These are phyloP conservation scores for Carex kokanica DNA, from an alignment of 176 grass and related monocot species.

Conservation along the genomic window DNA sequence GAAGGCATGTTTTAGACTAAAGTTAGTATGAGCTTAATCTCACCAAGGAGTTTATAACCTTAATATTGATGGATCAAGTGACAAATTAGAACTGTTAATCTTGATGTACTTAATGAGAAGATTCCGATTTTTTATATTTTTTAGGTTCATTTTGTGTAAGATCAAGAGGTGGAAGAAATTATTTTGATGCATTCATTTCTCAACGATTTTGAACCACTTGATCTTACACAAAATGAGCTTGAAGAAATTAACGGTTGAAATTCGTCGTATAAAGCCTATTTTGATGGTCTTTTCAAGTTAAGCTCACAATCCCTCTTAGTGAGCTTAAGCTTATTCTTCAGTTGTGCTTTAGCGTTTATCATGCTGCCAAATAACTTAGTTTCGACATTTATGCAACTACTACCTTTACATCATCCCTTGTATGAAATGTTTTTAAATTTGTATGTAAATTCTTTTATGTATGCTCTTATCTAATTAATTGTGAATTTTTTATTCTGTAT, in stretches of 20 bases:
- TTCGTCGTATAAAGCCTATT: background rate
- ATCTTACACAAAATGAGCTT: background rate
- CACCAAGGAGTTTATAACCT: background rate
- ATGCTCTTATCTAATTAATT: background rate
- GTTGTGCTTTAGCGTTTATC: background rate
- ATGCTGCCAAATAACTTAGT: background rate
- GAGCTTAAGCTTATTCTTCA: background rate
- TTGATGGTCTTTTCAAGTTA: background rate
- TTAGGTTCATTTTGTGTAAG: background rate
- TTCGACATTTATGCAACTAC: background rate
- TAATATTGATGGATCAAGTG: background rate
- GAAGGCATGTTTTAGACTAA: background rate
- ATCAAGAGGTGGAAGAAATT: background rate
- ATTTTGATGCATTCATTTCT: background rate
- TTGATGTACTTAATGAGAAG: background rate
- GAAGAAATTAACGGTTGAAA: background rate
- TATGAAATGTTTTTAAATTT: background rate
- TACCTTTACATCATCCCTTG: background rate
- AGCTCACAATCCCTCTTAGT: background rate
- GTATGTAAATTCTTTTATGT: background rate
- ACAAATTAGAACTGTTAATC: background rate
- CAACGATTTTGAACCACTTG: background rate
- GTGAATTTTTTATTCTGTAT: conserved; percentile 18
- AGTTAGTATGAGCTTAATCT: background rate
- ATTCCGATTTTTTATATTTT: background rate